Percentiles rank a stretch among this genome's conserved stretches.
Evolutionary conservation across 2,329 filamentous ascomycete genomes (phyloP).

Genomic region (Trichophyton benhamiae): DNA sequence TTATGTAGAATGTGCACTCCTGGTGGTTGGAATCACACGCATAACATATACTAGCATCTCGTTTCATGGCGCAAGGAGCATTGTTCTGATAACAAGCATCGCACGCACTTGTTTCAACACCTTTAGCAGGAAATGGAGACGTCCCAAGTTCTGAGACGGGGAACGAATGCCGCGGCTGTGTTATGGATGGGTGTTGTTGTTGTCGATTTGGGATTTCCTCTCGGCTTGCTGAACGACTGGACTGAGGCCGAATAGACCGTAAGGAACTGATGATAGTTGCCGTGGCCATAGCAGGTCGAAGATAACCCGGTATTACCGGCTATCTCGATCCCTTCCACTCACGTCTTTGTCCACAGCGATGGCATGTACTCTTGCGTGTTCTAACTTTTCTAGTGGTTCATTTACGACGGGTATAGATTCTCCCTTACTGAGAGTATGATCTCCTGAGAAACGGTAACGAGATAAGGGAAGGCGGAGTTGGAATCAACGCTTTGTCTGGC

Average conservation of each 20-base stretch:
- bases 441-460: too few relatives aligned
- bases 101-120: conserved; percentile 21
- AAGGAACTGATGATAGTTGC: conserved; percentile 8
- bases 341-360: background rate
- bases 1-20: conserved; percentile 32
- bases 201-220: background rate
- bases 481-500: too few relatives aligned
- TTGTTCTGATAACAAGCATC: conserved; percentile 33
- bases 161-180: background rate
- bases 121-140: background rate
- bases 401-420: too few relatives aligned
- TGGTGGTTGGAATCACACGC: conserved; percentile 35
- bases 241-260: conserved; percentile 4
- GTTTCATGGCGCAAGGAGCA: conserved; percentile 34
- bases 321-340: background rate
- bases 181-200: background rate
- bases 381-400: too few relatives aligned
- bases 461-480: too few relatives aligned
- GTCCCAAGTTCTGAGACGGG: background rate
- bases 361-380: background rate
- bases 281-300: conserved; percentile 10
- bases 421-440: too few relatives aligned
- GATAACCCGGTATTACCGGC: background rate
- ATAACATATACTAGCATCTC: conserved; percentile 33
- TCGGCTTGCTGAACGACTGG: background rate